Base-by-base conservation (phyloP, 1,139 yeast species). In the Petasospora fabianii region DNA sequence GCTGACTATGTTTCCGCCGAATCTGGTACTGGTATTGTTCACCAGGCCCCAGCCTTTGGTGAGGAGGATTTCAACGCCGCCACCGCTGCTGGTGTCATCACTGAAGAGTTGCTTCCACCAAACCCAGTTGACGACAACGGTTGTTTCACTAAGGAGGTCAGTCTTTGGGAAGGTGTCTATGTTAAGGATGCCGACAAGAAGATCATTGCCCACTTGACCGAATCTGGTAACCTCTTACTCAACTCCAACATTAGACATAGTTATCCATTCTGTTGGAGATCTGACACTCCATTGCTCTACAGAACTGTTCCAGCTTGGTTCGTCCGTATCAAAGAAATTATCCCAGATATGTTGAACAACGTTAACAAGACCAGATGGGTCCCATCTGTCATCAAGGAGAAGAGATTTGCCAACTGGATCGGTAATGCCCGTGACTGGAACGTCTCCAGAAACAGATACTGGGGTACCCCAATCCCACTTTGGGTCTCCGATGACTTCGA, bases 211-310 rank as follows among this genome's bases (percentile, higher is more conserved):
- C 68, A 73, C 51, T 73, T 92, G 60, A 85, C 94, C 47, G 87
- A 79, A 43, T 65, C 72, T 32, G 97, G 95, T 38, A 77, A 84
- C 54, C 54, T 94, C 32, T 70, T 92, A 53, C 77, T 81, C 35
- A 83, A 80, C 46, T 71, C 87, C 34, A 97, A 92, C 71, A 72
- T 92, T 49, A 80, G 81, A 70, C 99, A 92, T 75, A 84, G 95
- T 64, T 92, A 92, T 65, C 98, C 99, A 56, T 92, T 92, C 82
- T 92, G 99, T 71, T 92, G 99, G 99, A 84, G 99, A 76, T 90
- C 97, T 4, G 98, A 92, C 62, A 94, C 99, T 29, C 99, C 99
- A 37, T 78, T 92, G 63, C 67, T 92, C 54, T 94, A 92, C 72
- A 82, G 95, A 70, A 81, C 96, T 34, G 97, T 92, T 49, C 98